Evolutionary conservation across 495 filamentous ascomycete species (phyloP).

Genomic region (Aspergillus haitiensis): DNA sequence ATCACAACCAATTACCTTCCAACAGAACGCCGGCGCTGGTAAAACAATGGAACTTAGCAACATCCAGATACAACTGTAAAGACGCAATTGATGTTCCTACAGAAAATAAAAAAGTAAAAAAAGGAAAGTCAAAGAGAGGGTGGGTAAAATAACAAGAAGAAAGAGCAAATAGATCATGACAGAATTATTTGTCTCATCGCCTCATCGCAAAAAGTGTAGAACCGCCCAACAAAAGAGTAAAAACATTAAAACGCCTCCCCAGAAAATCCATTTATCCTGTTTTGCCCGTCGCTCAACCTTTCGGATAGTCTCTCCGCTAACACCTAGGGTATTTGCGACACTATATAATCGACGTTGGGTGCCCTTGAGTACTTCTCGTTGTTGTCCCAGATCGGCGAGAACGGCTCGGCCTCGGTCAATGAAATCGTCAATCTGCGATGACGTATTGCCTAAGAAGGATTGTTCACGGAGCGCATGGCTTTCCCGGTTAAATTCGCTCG

Average conservation of each 20-base stretch:
- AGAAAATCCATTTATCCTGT: slow-evolving; percentile 98
- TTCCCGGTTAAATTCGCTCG: slow-evolving; percentile 67
- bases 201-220: slow-evolving; percentile 75
- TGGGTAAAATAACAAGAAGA: slow-evolving; percentile 11
- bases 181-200: not conserved
- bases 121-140: slow-evolving; percentile 9
- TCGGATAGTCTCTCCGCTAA: slow-evolving; percentile 93
- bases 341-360: slow-evolving; percentile 89
- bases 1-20: slow-evolving; percentile 15
- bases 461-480: slow-evolving; percentile 87
- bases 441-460: slow-evolving; percentile 75
- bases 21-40: slow-evolving; percentile 42
- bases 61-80: slow-evolving; percentile 12
- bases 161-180: not conserved
- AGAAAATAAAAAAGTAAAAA: slow-evolving; percentile 12
- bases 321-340: slow-evolving; percentile 89
- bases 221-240: slow-evolving; percentile 89
- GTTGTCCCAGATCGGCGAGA: slow-evolving; percentile 81
- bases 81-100: slow-evolving; percentile 1
- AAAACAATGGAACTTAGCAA: slow-evolving; percentile 21
- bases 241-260: slow-evolving; percentile 84
- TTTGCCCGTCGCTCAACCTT: slow-evolving; percentile 89
- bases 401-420: slow-evolving; percentile 88
- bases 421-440: slow-evolving; percentile 87
- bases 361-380: slow-evolving; percentile 90